Evolutionary conservation across 768 basidiomycete species (phyloP), one percentile per base, ranked within the genome.

Genomic region (Lactarius sanguifluus): DNA sequence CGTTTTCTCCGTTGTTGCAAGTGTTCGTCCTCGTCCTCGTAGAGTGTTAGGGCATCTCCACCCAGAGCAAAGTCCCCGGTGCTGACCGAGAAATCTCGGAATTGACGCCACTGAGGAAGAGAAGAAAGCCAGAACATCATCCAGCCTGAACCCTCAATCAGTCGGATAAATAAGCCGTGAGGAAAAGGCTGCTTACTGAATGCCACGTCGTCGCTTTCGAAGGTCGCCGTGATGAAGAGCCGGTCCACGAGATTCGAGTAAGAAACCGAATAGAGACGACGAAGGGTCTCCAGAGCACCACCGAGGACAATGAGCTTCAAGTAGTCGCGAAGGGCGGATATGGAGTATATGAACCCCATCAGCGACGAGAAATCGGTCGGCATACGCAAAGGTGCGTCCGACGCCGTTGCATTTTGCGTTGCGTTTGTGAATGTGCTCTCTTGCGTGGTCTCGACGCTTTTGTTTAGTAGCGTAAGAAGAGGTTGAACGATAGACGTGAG

Each of bases 41-140:
- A 59, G 10, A 78, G 73, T 25, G 66, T 67, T 68, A 79, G 66
- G 0, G 74, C 75, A 45, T 72, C 69, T 5, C 75, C 71, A 25
- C 75, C 72, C 8, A 80, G 74, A 73, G 79, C 73, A 76, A 82
- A 69, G 72, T 71, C 72, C 23, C 69, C 23, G 50, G 85, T 87
- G 70, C 78, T 81, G 43, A 88, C 76, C 55, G 85, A 75, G 32
- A 88, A 77, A 64, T 82, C 80, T 9, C 86, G 82, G 8, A 84
- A 81, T 43, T 75, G 67, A 82, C 81, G 76, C 86, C 86, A 90
- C n/a, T 81, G 77, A 23, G 85, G 81, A 50, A 85, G 85, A 60
- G 80, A 79, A 5, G 86, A 84, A 0, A 91, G 75, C 89, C 89
- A 91, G 47, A 81, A 75, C 81, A 89, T 82, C 71, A 91, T 80